Evolutionary conservation across 2,329 filamentous ascomycete genomes (phyloP).

Genomic region (Ceratocystis cubensis): DNA sequence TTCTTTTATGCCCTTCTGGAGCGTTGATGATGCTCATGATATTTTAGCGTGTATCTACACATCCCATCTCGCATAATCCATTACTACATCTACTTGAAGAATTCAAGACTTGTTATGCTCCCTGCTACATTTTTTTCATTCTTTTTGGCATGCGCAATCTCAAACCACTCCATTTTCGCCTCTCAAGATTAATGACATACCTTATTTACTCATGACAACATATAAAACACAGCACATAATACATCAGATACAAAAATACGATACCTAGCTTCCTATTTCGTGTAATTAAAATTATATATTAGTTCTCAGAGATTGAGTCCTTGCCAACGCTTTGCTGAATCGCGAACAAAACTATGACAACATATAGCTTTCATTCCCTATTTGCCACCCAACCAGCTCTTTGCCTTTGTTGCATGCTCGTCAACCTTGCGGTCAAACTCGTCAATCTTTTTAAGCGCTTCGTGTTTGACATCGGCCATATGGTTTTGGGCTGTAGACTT

Average conservation of each 20-base stretch:
- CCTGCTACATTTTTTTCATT: neutral
- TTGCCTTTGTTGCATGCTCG: conserved; percentile 65
- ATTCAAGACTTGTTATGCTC: neutral
- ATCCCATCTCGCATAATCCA: neutral
- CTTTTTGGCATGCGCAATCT: neutral
- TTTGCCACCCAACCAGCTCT: conserved; percentile 76
- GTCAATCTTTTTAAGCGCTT: conserved; percentile 61
- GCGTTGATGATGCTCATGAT: neutral
- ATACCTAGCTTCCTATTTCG: neutral
- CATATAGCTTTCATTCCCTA: conserved; percentile 22
- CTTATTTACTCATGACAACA: neutral
- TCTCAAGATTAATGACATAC: neutral
- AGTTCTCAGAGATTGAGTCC: neutral
- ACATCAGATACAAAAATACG: neutral
- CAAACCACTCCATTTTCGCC: neutral
- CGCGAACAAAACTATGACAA: neutral
- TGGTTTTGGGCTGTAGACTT: conserved; percentile 48
- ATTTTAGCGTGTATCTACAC: neutral
- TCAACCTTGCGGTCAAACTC: conserved; percentile 74
- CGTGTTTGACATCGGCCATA: conserved; percentile 50
- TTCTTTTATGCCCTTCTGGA: neutral
- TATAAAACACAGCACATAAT: neutral
- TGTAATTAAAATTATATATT: neutral
- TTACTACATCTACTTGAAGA: neutral
- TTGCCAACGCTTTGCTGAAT: neutral